These are phyloP conservation scores for Exophiala aquamarina DNA, from an alignment of 2,329 filamentous ascomycete genomes.

Conservation along the genomic window DNA sequence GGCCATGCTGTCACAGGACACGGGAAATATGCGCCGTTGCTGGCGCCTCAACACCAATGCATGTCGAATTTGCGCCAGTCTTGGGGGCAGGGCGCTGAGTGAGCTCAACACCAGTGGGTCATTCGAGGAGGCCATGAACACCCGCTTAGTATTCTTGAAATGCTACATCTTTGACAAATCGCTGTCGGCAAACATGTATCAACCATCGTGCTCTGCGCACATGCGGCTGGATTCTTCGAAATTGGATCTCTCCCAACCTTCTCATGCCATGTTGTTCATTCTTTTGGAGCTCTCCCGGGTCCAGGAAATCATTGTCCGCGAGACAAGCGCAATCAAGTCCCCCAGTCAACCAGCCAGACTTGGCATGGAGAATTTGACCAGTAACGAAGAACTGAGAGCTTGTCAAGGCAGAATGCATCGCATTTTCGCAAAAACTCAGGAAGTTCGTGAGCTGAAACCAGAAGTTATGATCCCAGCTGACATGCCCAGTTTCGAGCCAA, in stretches of 20 bases:
- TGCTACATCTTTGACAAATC: constrained; percentile 6
- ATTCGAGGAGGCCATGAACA: constrained; percentile 3
- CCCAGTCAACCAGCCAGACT: not conserved
- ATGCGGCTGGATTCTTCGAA: constrained; percentile 1
- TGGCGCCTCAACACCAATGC: constrained; percentile 3
- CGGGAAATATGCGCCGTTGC: constrained; percentile 3
- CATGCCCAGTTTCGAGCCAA: constrained; percentile 4
- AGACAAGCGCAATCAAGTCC: not conserved
- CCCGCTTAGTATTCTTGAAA: constrained; percentile 2
- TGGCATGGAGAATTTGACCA: constrained; percentile 1
- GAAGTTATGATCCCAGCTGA: not conserved
- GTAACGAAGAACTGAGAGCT: constrained; percentile 1
- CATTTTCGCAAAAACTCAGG: constrained; percentile 3
- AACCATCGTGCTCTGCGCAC: constrained; percentile 2
- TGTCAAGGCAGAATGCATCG: constrained; percentile 1
- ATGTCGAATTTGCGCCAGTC: constrained; percentile 1
- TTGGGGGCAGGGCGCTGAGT: constrained; percentile 1
- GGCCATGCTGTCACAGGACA: constrained; percentile 2
- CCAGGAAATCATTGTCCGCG: constrained; percentile 4
- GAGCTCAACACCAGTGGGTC: constrained; percentile 1
- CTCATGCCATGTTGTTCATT: constrained; percentile 4
- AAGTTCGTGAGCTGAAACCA: not conserved
- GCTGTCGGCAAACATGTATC: constrained; percentile 3
- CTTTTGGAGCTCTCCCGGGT: constrained; percentile 1
- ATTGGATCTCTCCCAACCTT: not conserved